Conservation (phyloP, 2,329 filamentous ascomycete genomes). For the Phialocephala subalpina region DNA sequence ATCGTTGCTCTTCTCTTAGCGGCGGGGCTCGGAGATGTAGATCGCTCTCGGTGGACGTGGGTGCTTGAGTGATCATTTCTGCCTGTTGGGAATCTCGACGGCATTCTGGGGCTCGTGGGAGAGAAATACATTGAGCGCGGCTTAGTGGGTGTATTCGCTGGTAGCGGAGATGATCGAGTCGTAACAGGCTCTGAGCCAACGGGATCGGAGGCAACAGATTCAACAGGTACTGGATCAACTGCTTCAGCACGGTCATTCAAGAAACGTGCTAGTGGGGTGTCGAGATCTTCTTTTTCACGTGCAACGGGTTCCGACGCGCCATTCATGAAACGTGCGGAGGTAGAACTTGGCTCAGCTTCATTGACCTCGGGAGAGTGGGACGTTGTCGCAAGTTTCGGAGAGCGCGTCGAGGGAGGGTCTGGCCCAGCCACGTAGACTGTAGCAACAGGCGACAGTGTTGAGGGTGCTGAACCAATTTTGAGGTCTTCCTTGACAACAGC, state of each 20-base stretch:
- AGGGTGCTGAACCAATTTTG: too few relatives aligned
- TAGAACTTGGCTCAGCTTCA: too few relatives aligned
- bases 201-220: background rate
- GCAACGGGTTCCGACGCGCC: too few relatives aligned
- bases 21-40: background rate
- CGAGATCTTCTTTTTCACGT: too few relatives aligned
- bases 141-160: background rate
- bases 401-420: too few relatives aligned
- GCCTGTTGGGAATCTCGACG: background rate
- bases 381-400: too few relatives aligned
- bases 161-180: background rate
- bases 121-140: background rate
- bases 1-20: background rate
- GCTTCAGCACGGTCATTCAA: background rate
- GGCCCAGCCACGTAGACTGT: too few relatives aligned
- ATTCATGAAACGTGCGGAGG: too few relatives aligned
- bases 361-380: too few relatives aligned
- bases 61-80: background rate
- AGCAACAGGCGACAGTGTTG: too few relatives aligned
- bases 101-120: background rate
- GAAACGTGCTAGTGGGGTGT: too few relatives aligned
- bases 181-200: background rate
- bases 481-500: too few relatives aligned
- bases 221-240: background rate
- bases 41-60: background rate